These are phyloP conservation scores for Ilyonectria mors-panacis DNA, from an alignment of 2,329 filamentous ascomycete genomes.

Conservation along the genomic window DNA sequence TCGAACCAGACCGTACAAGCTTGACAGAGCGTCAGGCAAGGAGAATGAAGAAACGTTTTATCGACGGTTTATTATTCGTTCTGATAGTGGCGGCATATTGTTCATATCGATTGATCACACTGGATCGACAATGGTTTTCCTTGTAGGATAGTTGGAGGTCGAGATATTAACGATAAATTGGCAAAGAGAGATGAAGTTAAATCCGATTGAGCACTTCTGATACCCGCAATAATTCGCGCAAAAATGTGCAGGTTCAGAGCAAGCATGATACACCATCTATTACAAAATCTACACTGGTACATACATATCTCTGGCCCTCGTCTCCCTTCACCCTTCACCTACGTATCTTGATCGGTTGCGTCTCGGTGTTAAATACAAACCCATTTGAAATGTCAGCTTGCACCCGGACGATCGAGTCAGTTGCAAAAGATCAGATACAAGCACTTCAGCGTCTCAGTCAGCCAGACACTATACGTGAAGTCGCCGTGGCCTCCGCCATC, in stretches of 20 bases:
- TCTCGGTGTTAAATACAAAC: constrained; percentile 67
- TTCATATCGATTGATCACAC: no score
- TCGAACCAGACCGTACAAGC: background rate
- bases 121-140: no score
- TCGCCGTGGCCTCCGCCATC: constrained; percentile 70
- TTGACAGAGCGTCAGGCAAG: background rate
- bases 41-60: no score
- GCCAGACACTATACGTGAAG: constrained; percentile 89
- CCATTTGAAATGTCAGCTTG: constrained; percentile 60
- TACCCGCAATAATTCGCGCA: no score
- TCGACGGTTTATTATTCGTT: no score
- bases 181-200: no score
- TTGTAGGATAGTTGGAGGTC: no score
- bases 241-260: no score
- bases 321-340: background rate
- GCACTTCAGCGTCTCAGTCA: constrained; percentile 92
- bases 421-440: constrained; percentile 79
- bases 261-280: background rate
- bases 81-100: no score
- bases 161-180: no score
- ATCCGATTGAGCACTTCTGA: no score
- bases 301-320: no score
- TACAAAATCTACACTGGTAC: background rate
- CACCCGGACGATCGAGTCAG: constrained; percentile 70
- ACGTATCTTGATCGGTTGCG: constrained; percentile 57